A percentile compares a stretch with the other conserved stretches of the same genome.
Conservation (phyloP, 2,329 filamentous ascomycete species). For the Talaromyces sp. region DNA sequence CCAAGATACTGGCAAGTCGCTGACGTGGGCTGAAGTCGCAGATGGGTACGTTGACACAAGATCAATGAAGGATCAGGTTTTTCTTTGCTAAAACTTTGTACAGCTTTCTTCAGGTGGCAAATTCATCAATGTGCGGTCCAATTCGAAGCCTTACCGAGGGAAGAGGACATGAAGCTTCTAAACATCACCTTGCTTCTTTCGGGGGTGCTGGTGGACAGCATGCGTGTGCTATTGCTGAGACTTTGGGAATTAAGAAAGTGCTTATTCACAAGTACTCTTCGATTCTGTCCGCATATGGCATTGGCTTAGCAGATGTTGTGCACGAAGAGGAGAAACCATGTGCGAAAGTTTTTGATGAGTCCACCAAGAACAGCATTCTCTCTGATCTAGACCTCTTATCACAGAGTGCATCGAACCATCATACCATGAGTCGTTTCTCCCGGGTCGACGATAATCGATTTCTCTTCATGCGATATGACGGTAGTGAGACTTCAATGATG, state of each 20-base stretch:
- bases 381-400: background rate
- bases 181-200: conserved; percentile 30
- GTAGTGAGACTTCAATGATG: conserved; percentile 59
- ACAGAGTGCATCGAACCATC: conserved; percentile 25
- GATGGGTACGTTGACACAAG: background rate
- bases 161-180: conserved; percentile 24
- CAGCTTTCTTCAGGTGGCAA: conserved; percentile 25
- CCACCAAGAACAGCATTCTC: background rate
- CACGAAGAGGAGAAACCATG: conserved; percentile 36
- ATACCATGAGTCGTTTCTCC: background rate
- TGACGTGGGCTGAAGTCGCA: background rate
- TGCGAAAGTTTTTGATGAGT: conserved; percentile 18
- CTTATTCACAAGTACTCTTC: conserved; percentile 45
- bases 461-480: conserved; percentile 58
- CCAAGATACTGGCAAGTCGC: conserved; percentile 32
- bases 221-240: conserved; percentile 41
- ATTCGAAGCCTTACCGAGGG: conserved; percentile 25
- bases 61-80: background rate
- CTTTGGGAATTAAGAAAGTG: conserved; percentile 40
- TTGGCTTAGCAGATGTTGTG: conserved; percentile 42
- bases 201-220: conserved; percentile 39
- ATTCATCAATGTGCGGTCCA: conserved; percentile 24
- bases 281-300: conserved; percentile 46
- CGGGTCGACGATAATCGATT: background rate
- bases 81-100: background rate